Evolutionary conservation across 2,329 filamentous ascomycete species (phyloP), one percentile per base, ranked within the genome.

Genomic region (Coniochaeta ligniaria): DNA sequence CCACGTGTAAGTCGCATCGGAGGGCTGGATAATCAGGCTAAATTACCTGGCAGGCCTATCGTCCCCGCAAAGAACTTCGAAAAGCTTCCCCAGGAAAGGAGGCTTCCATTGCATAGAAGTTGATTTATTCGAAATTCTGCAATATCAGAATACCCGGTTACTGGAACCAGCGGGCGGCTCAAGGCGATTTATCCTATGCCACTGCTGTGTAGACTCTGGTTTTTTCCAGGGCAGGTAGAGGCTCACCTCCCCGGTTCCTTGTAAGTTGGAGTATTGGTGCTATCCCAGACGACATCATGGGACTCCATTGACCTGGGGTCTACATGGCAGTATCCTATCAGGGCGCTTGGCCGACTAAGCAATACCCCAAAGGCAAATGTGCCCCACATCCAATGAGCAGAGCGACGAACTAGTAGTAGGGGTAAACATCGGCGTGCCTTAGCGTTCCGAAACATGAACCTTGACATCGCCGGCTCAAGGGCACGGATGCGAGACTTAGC

Each of bases 141-240:
- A 52, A 52, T 52, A 52, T 52, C 47, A 52, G 22, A 52, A 52
- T 52, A 52, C 47, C 47, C 47, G 47, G 47, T 52, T 52, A 52
- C 47, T 12, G 22, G 43, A 20, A 47, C n/a, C 22, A 17, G 26
- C 17, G 16, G 24, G 47, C 22, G 47, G 26, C 47, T 28, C 47
- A 31, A 28, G 4, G 47, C 2, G 24, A 4, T 47, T 52, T 31
- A 52, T 11, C 20, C 22, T 47, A 20, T 2, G 2, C 43, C 43
- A 47, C 22, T 3, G 2, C 20, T 2, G 14, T 3, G 2, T 3
- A 26, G 22, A 3, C 12, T 47, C 3, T 20, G 17, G 17, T 22
- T 22, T 20, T 50, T n/a, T n/a, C n/a, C n/a, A n/a, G n/a, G n/a
- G n/a, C n/a, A n/a, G n/a, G n/a, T n/a, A n/a, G n/a, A 52, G 28